Evolutionary conservation across 2,329 filamentous ascomycete genomes (phyloP).

Genomic region (Cercospora beticola): DNA sequence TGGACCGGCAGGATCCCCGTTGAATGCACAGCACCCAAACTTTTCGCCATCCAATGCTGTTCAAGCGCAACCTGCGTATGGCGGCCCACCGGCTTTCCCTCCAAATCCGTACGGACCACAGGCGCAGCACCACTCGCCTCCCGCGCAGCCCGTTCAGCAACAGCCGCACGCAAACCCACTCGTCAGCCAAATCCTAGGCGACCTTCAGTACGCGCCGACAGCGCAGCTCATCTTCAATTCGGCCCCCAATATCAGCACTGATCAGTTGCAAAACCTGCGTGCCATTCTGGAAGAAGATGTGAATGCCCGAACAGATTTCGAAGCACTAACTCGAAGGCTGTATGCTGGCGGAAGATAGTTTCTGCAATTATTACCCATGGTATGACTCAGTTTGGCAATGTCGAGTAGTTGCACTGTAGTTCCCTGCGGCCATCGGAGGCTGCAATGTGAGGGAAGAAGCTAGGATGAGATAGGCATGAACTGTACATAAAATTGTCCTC

Average conservation of each 20-base stretch:
- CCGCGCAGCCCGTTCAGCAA: slow-evolving; percentile 22
- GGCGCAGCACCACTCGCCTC: slow-evolving; percentile 37
- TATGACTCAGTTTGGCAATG: not conserved
- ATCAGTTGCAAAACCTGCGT: slow-evolving; percentile 72
- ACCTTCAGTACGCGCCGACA: slow-evolving; percentile 44
- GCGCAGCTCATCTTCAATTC: slow-evolving; percentile 41
- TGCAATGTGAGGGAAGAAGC: not conserved
- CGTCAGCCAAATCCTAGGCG: slow-evolving; percentile 45
- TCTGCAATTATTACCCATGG: not conserved
- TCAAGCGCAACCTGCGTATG: slow-evolving; percentile 25
- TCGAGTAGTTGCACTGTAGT: not conserved
- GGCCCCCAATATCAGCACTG: slow-evolving; percentile 36
- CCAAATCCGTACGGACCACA: slow-evolving; percentile 42
- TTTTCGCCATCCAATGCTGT: slow-evolving; percentile 42
- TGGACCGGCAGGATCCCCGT: slow-evolving; percentile 37
- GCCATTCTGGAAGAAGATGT: slow-evolving; percentile 67
- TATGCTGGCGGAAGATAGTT: slow-evolving; percentile 3
- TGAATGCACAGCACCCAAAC: slow-evolving; percentile 41
- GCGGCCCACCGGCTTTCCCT: slow-evolving; percentile 33
- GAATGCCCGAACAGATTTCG: slow-evolving; percentile 60
- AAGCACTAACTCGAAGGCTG: slow-evolving; percentile 32
- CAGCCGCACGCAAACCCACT: slow-evolving; percentile 38
- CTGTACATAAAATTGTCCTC: not conserved
- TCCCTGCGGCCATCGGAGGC: not conserved
- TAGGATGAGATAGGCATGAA: not conserved